Base-by-base conservation (phyloP, 2,329 filamentous ascomycete species). In the Xylariales sp. region DNA sequence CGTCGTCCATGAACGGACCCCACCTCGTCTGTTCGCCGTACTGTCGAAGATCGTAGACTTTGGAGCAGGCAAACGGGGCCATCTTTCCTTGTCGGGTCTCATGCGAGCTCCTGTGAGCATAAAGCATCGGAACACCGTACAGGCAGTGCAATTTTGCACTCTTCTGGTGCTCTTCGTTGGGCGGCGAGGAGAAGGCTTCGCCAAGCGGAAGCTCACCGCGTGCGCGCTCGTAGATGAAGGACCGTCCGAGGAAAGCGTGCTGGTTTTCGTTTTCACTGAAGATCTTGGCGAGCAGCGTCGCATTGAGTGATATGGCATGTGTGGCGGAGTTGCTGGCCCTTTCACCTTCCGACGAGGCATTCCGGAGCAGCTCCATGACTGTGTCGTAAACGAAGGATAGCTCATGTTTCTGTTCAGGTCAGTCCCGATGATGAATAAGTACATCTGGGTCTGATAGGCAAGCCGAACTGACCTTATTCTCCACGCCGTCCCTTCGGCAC, bases 1-100 rank as follows among this genome's bases (percentile, higher is more conserved):
- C 77, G 53, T 89, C 84, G 37, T 76, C 66, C 53, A 74, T 64
- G 52, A 87, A 90, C 0, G 86, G 86, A 0, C 86, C 86, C 85
- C 86, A 90, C 25, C 70, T 58, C 1, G 74, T 82, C 19, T 61
- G 58, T 2, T 65, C 57, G 0, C 76, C 84, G 59, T 88, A 86
- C 49, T 82, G 73, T 1, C 86, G 71, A 35, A 90, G 62, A 55
- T 90, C 85, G 50, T 90, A 91, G 3, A 90, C 83, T 46, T 78
- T 76, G 33, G 79, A 76, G 40, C 79, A 74, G 2, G 86, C 86
- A 49, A 73, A 82, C 2, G 79, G 76, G 53, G 40, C 25, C 43
- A 45, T 43, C 14, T 27, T 19, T 20, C 27, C 25, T 18, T 21
- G 59, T 10, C 64, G 51, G 9, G 61, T 60, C 20, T 62, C 55